Conservation (phyloP, 2,329 filamentous ascomycete species). For the Fusarium concolor region DNA sequence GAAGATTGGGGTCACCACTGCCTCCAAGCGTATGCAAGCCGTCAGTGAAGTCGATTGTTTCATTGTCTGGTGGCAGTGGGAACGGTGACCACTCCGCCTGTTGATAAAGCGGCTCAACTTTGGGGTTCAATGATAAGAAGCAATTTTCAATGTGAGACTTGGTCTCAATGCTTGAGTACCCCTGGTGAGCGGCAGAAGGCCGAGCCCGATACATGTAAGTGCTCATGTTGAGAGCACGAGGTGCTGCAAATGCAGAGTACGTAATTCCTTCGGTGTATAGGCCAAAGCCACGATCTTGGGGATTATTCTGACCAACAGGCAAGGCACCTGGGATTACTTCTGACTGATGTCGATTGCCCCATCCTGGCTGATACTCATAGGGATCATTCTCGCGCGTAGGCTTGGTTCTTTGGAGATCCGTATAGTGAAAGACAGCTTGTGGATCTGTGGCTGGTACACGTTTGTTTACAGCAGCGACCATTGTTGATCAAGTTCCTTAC, state of each 20-base stretch:
- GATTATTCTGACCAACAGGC: conserved; percentile 23
- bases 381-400: conserved; percentile 27
- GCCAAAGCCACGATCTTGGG: conserved; percentile 18
- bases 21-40: conserved; percentile 21
- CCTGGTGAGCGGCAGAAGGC: conserved; percentile 18
- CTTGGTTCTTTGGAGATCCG: conserved; percentile 24
- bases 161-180: neutral
- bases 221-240: conserved; percentile 9
- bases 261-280: conserved; percentile 32
- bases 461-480: neutral
- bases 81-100: conserved; percentile 29
- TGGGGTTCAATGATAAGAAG: conserved; percentile 14
- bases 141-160: conserved; percentile 28
- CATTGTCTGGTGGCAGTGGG: conserved; percentile 1
- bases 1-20: conserved; percentile 17
- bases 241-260: conserved; percentile 30
- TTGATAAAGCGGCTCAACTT: conserved; percentile 7
- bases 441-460: conserved; percentile 12
- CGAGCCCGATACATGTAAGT: conserved; percentile 24
- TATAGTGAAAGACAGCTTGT: conserved; percentile 28
- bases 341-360: conserved; percentile 25
- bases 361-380: conserved; percentile 21
- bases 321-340: conserved; percentile 21
- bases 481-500: neutral
- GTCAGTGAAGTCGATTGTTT: conserved; percentile 14